A percentile compares a stretch with the other conserved stretches of the same genome.
phyloP scores from a whole-genome alignment of 805 yeast genomes.

The Kuraishia ogatae region DNA sequence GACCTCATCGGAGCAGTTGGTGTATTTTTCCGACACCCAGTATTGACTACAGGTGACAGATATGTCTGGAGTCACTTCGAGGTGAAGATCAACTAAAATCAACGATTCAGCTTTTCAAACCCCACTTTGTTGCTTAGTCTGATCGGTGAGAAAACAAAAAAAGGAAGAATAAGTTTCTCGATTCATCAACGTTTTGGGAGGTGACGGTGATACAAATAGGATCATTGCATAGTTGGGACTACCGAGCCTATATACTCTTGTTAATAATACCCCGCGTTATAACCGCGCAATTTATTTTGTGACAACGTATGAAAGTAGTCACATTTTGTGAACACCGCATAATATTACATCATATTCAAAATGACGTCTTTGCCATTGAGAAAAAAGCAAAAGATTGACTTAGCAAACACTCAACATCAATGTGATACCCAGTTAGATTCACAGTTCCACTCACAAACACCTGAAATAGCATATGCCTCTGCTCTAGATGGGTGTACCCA shows the following conservation, averaged over 20 bases:
- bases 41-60: not conserved
- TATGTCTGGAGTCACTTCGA: too few relatives aligned
- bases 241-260: too few relatives aligned
- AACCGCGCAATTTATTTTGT: not conserved
- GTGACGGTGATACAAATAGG: too few relatives aligned
- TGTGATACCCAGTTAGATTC: not conserved
- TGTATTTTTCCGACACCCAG: not conserved
- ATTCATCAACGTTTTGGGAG: too few relatives aligned
- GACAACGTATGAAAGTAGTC: too few relatives aligned
- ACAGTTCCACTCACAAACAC: not conserved
- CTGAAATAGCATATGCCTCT: not conserved
- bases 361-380: not conserved
- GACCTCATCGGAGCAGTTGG: not conserved
- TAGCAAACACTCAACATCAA: not conserved
- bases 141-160: too few relatives aligned
- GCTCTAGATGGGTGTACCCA: not conserved
- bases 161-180: too few relatives aligned
- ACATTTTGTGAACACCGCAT: too few relatives aligned
- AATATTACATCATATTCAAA: not conserved
- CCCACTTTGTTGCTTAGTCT: too few relatives aligned
- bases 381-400: not conserved
- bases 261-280: not conserved
- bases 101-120: too few relatives aligned
- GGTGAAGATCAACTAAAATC: too few relatives aligned
- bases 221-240: too few relatives aligned